A percentile compares a stretch with the other conserved stretches of the same genome.
Evolutionary conservation across 2,329 filamentous ascomycete genomes (phyloP).

Genomic region (Phoma sp.): DNA sequence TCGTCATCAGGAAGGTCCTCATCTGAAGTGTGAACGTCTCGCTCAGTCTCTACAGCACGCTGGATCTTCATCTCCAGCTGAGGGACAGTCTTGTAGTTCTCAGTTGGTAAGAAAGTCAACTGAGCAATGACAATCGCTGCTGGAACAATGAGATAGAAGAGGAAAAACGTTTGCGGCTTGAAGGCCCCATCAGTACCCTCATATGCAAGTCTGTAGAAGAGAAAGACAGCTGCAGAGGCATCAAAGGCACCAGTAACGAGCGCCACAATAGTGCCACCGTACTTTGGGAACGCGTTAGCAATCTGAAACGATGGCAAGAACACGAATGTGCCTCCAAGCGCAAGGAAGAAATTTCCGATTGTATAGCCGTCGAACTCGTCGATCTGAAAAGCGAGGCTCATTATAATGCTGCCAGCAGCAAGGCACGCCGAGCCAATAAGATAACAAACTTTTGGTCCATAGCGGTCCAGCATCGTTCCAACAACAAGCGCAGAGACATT

Average conservation of each 20-base stretch:
- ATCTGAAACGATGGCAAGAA: conserved; percentile 87
- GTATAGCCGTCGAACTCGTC: conserved; percentile 60
- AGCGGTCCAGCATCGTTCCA: conserved; percentile 48
- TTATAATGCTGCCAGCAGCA: conserved; percentile 43
- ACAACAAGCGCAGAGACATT: conserved; percentile 50
- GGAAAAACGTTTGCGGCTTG: conserved; percentile 73
- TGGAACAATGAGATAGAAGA: conserved; percentile 75
- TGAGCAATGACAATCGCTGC: conserved; percentile 70
- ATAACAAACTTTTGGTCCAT: conserved; percentile 45
- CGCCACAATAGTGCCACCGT: conserved; percentile 80
- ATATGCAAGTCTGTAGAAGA: conserved; percentile 76
- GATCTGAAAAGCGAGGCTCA: conserved; percentile 49
- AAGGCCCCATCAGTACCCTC: conserved; percentile 65
- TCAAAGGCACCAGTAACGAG: conserved; percentile 84
- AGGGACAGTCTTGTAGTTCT: conserved; percentile 75
- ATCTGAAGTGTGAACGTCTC: conserved; percentile 62
- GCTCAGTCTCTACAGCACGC: conserved; percentile 38
- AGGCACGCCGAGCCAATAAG: conserved; percentile 44
- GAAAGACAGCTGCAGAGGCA: conserved; percentile 78
- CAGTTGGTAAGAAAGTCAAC: conserved; percentile 73
- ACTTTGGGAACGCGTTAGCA: conserved; percentile 80
- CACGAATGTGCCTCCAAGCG: conserved; percentile 79
- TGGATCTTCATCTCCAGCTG: conserved; percentile 48
- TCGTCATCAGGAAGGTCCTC: conserved; percentile 59
- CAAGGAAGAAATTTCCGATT: conserved; percentile 76